Percentiles rank a stretch among this genome's conserved stretches.
These are phyloP conservation scores for Calonectria fujianensis DNA, from an alignment of 2,329 filamentous ascomycete genomes.

Conservation along the genomic window DNA sequence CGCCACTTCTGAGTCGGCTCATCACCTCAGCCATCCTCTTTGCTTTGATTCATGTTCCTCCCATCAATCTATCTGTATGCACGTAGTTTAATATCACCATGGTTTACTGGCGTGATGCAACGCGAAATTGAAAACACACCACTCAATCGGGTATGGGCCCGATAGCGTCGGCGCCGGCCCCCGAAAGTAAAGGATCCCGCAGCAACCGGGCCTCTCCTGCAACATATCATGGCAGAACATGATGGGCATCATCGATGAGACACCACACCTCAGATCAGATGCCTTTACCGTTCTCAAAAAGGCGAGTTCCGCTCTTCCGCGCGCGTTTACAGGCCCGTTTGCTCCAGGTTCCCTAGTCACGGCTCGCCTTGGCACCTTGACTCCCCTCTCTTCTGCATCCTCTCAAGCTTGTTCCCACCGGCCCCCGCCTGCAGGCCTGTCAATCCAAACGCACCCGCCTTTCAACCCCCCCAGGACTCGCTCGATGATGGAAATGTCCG, in stretches of 20 bases:
- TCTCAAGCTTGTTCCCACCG: constrained; percentile 27
- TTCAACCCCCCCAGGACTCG: constrained; percentile 8
- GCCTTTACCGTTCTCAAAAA: constrained; percentile 22
- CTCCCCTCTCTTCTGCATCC: constrained; percentile 12
- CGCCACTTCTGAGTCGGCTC: constrained; percentile 23
- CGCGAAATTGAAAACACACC: constrained; percentile 30
- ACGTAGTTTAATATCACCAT: constrained; percentile 6
- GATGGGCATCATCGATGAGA: constrained; percentile 13
- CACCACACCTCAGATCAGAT: constrained; percentile 29
- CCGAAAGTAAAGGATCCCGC: constrained; percentile 18
- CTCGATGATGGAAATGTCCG: constrained; percentile 33
- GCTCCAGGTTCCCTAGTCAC: constrained; percentile 15
- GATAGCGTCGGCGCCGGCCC: neutral
- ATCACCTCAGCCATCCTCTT: constrained; percentile 13
- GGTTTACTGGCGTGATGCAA: constrained; percentile 21
- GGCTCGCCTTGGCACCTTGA: neutral
- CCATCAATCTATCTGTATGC: neutral
- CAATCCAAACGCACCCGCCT: constrained; percentile 11
- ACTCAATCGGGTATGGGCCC: constrained; percentile 1
- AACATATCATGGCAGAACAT: constrained; percentile 6
- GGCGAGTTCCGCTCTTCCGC: constrained; percentile 19
- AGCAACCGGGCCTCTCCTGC: constrained; percentile 4
- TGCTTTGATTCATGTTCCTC: neutral
- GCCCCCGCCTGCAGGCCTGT: constrained; percentile 15
- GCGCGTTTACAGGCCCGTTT: neutral